Evolutionary conservation across 331 rosid species (phyloP).

Genomic region (Pyrus hybrid): DNA sequence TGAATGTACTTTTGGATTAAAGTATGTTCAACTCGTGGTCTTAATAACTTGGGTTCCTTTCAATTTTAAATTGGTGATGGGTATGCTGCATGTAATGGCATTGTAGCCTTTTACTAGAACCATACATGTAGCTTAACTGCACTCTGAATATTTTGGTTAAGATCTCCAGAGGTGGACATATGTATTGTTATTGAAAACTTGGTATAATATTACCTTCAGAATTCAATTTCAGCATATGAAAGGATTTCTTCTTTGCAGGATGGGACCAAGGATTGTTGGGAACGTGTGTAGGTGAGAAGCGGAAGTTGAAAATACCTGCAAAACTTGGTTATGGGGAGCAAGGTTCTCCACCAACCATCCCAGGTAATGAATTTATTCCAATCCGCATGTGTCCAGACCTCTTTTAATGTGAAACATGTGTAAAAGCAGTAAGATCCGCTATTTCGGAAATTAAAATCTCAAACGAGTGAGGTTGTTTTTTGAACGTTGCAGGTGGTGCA

Average conservation of each 20-base stretch:
- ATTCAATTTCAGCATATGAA: not conserved
- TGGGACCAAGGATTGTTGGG: constrained; percentile 98
- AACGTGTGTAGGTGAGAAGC: constrained; percentile 93
- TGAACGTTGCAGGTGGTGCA: constrained; percentile 66
- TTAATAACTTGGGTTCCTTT: not conserved
- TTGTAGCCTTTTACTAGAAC: not conserved
- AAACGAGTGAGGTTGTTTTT: not conserved
- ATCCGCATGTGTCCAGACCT: not conserved
- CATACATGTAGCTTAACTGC: not conserved
- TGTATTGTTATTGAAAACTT: not conserved
- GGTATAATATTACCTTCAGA: not conserved
- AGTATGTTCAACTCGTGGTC: not conserved
- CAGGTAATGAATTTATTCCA: constrained; percentile 43
- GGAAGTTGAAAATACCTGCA: constrained; percentile 90
- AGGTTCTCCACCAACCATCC: constrained; percentile 92
- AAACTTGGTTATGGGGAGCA: constrained; percentile 88
- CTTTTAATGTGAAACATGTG: not conserved
- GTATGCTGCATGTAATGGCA: not conserved
- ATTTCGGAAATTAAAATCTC: not conserved
- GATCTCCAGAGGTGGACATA: not conserved
- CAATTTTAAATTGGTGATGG: not conserved
- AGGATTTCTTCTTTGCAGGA: constrained; percentile 42
- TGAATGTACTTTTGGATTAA: not conserved
- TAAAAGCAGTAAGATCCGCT: no score
- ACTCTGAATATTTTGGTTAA: not conserved